Evolutionary conservation across 768 basidiomycete species (phyloP), one percentile per base, ranked within the genome.

Genomic region (Tylopilus cervinicoccineus): DNA sequence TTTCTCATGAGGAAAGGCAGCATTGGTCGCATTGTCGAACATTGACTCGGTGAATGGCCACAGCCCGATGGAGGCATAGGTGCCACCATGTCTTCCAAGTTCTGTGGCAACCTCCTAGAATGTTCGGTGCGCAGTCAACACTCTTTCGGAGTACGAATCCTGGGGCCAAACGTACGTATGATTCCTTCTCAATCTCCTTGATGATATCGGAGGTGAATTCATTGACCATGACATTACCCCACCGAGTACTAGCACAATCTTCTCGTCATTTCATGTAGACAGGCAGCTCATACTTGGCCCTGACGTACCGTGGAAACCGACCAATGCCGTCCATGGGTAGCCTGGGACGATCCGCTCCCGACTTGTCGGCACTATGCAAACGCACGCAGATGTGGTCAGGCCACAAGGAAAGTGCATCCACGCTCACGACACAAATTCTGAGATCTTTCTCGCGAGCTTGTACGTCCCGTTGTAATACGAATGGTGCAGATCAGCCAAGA

Each of bases 141-240:
- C n/a, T n/a, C n/a, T n/a, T n/a, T 28, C 27, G 27, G 12, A n/a
- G 4, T 11, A 11, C 9, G 27, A 9, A 28, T 28, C 27, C 2
- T 7, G 27, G 9, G 5, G 27, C 9, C 5, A 28, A 7, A 28
- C 27, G 4, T 10, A 28, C 27, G 27, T 28, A 2, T 7, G 27
- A 5, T 32, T 16, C 14, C 8, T 6, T 32, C n/a, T 20, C n/a
- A 26, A 54, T 31, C 5, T 40, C 44, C 29, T 58, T 27, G 24
- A 58, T 32, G n/a, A 57, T 46, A 14, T 9, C 28, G 34, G 22
- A 24, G 24, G 48, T 59, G 32, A 44, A 59, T n/a, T 56, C 28
- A 23, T 55, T 44, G 26, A 51, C 53, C 46, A 55, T 39, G 2
- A 59, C 54, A 3, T 49, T 59, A 1, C 57, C 57, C 52, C 57